Conservation (phyloP, 768 basidiomycete species). For the Collybia sordida region DNA sequence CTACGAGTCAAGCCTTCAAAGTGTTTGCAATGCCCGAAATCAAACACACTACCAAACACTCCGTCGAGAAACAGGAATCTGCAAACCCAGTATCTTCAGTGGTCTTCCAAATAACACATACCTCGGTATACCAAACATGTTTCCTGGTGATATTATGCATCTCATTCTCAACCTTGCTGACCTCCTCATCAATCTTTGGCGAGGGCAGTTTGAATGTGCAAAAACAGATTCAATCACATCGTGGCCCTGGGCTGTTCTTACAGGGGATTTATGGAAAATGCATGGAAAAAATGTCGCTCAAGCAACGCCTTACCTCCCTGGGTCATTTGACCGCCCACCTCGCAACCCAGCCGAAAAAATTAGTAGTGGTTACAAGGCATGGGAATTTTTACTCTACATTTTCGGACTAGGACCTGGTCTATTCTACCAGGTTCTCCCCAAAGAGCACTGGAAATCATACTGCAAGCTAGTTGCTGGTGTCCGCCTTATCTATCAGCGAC, state of each 20-base stretch:
- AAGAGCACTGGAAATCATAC: slow-evolving; percentile 4
- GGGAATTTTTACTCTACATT: slow-evolving; percentile 10
- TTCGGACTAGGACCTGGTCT: slow-evolving; percentile 11
- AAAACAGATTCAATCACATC: slow-evolving; percentile 11
- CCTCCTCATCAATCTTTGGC: slow-evolving; percentile 33
- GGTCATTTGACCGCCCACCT: slow-evolving; percentile 39
- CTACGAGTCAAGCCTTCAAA: slow-evolving; percentile 11
- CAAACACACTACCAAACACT: slow-evolving; percentile 12
- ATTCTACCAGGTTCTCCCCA: slow-evolving; percentile 10
- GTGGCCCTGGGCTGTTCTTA: slow-evolving; percentile 32
- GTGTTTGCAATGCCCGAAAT: slow-evolving; percentile 14
- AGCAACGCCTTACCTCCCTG: slow-evolving; percentile 30
- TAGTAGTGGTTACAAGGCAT: slow-evolving; percentile 29
- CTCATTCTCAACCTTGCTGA: slow-evolving; percentile 37
- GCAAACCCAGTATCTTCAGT: slow-evolving; percentile 33
- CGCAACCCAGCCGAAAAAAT: slow-evolving; percentile 41
- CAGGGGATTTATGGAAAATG: slow-evolving; percentile 24
- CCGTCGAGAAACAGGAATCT: slow-evolving; percentile 29
- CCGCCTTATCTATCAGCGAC: slow-evolving; percentile 8
- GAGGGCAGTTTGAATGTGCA: slow-evolving; percentile 19
- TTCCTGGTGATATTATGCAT: slow-evolving; percentile 39
- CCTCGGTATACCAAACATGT: slow-evolving; percentile 29
- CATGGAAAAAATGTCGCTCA: slow-evolving; percentile 33
- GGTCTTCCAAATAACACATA: slow-evolving; percentile 18
- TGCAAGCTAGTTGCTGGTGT: slow-evolving; percentile 12